Base-by-base conservation (phyloP, 2,329 filamentous ascomycete genomes). In the Elsinoe necatrix region DNA sequence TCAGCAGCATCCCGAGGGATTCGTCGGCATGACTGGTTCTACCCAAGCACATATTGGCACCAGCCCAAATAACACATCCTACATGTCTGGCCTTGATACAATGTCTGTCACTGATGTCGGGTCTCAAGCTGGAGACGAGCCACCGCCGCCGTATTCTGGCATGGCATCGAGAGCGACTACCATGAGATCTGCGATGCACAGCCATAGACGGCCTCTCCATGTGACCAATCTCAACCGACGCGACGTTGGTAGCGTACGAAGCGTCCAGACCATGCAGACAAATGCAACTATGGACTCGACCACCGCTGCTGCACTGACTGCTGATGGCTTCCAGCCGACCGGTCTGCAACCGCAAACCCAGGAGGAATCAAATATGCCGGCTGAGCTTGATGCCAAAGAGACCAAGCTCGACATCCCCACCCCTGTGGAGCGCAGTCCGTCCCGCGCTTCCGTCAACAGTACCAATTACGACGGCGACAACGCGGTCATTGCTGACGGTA, bases 31-130 rank as follows among this genome's bases (percentile, higher is more conserved):
- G 43, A 31, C 48, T 20, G 18, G 12, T 6, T 7, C 27, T 37
- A 31, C 48, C 8, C 48, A 52, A 37, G 48, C 48, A 35, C 48
- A 52, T 16, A 52, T 52, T 14, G 48, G 48, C n/a, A 52, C 48
- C 2, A 52, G 20, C 18, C 48, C 48, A 8, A 52, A 52, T n/a
- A 56, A 56, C 18, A 27, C 54, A 7, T 43, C 54, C 4, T 56
- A 45, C 41, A 45, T 41, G 20, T 45, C 54, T 21, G 54, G 54
- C 1, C 27, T 56, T 6, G 54, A 56, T 14, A 47, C 37, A 5
- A 56, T 56, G 39, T 56, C 54, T 9, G 54, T 47, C 8, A 56
- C 37, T 2, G 54, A 56, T 18, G 41, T 35, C 41, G 41, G 39
- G 3, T 56, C 54, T 12, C 54, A 27, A 43, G 25, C 29, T 34